These are phyloP conservation scores for Boehmeria nivea DNA, from an alignment of 306 rosid genomes.

Conservation along the genomic window DNA sequence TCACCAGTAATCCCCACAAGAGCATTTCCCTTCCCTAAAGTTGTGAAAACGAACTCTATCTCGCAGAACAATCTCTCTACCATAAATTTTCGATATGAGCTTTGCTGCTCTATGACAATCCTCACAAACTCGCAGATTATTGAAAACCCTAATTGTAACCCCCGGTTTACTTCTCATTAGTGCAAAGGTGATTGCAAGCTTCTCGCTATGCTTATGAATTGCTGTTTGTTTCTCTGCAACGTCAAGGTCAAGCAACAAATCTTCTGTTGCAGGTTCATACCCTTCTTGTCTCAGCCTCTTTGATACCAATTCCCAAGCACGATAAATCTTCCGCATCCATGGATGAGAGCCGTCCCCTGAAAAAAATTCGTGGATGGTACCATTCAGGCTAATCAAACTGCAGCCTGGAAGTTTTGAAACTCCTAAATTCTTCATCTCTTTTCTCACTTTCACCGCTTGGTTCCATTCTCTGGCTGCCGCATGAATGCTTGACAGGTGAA, in stretches of 20 bases:
- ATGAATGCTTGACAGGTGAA: slow-evolving; percentile 20
- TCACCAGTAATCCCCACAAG: slow-evolving; percentile 23
- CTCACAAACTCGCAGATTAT: slow-evolving; percentile 16
- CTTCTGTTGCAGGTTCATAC: slow-evolving; percentile 12
- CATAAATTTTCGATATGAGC: slow-evolving; percentile 14
- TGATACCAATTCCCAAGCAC: slow-evolving; percentile 1
- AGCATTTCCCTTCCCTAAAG: slow-evolving; percentile 16
- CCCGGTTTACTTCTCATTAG: slow-evolving; percentile 14
- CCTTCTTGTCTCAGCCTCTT: slow-evolving; percentile 21
- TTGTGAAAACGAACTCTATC: slow-evolving; percentile 22
- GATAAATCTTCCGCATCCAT: background rate
- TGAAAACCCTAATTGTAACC: slow-evolving; percentile 7
- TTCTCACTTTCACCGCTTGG: slow-evolving; percentile 12
- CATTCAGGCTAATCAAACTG: slow-evolving; percentile 19
- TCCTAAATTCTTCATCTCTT: slow-evolving; percentile 8
- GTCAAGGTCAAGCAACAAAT: slow-evolving; percentile 19
- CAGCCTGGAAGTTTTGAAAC: slow-evolving; percentile 15
- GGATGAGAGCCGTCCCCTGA: slow-evolving; percentile 10
- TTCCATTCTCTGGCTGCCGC: slow-evolving; percentile 22
- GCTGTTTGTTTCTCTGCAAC: slow-evolving; percentile 15
- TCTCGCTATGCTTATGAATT: slow-evolving; percentile 18
- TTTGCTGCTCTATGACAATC: slow-evolving; percentile 16
- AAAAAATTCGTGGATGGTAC: slow-evolving; percentile 11
- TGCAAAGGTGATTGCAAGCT: slow-evolving; percentile 17
- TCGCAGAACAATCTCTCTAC: slow-evolving; percentile 8